Base-by-base conservation (phyloP, 2,329 filamentous ascomycete species). In the Aureobasidium melanogenum region DNA sequence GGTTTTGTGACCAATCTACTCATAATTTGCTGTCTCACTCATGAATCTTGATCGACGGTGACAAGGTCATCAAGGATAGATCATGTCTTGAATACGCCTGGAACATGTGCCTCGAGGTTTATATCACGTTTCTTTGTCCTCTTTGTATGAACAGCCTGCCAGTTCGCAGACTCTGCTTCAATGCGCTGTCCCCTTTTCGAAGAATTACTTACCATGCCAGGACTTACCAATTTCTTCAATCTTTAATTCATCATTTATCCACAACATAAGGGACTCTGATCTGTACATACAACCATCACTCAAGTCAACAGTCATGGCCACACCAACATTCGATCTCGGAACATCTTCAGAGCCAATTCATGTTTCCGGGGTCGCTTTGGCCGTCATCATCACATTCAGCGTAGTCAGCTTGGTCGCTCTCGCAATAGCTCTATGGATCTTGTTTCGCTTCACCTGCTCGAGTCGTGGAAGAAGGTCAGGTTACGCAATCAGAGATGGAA, bases 381-480 rank as follows among this genome's bases (percentile, higher is more conserved):
- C 58, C 10, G 47, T 58, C 38, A 56, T 64, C 43, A 43, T 62
- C 36, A 48, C 63, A 26, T 47, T 60, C 47, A 26, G 55, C n/a
- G 28, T 64, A 14, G 30, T 61, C 36, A 48, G 61, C 44, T 39
- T 64, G 22, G 50, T 56, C 2, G 59, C 61, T 14, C 28, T 65
- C 15, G 39, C 30, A 5, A 36, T 63, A 15, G 50, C 59, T 5
- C 36, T 65, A 10, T 65, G 59, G 52, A 30, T 63, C 14, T 24
- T 65, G 17, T 43, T 63, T 19, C 47, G 55, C 14, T 63, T 54
- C 22, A 62, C 63, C 19, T 65, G 62, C 51, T 61, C 62, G 28
- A 38, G 59, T 8, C 41, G 39, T 12, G 50, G 55, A 47, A 57
- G 63, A 32, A 47, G 41, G 30, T 43, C 38, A n/a, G 63, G 63